Evolutionary conservation across 2,329 filamentous ascomycete genomes (phyloP), one percentile per base, ranked within the genome.

Genomic region (Colletotrichum scovillei): DNA sequence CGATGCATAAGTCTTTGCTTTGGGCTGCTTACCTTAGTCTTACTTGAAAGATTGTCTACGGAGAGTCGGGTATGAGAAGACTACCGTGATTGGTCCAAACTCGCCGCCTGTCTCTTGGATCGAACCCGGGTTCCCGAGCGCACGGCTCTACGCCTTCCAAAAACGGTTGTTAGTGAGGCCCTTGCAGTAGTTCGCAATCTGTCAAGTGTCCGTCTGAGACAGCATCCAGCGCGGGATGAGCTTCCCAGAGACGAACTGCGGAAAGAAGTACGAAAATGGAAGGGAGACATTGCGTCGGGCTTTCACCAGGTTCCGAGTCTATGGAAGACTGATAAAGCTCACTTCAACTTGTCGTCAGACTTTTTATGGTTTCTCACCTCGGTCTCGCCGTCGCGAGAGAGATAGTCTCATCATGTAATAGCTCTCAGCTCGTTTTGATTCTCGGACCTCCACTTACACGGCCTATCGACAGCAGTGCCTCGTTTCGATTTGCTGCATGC

Each of bases 91-190:
- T n/a, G 42, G 42, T n/a, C 19, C 42, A 49, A n/a, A 22, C 42
- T n/a, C 42, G 19, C 42, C 19, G 19, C 4, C n/a, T 49, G 8
- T 49, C 19, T 49, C 42, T n/a, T 65, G 11, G 35, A 22, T 65
- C 35, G 16, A 26, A 16, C 30, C 53, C 5, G 70, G 66, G 38
- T 69, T 35, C 32, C 53, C 60, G 67, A 53, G 30, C 60, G 71
- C 71, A 66, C 60, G 67, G 69, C 38, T 49, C 28, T 56, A 24
- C 49, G 38, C 60, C 57, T 60, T 73, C 67, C 70, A 49, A 57
- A 73, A 49, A 55, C 46, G 56, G 71, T 28, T 66, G 60, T 52
- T 14, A 19, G 28, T 42, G 60, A 49, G 26, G 49, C 14, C 30
- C 28, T 35, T 16, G 64, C 52, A 19, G 62, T 49, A n/a, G 30